Evolutionary conservation across 1,284 basidiomycete species (phyloP).

Genomic region (Melampsora larici-populina): DNA sequence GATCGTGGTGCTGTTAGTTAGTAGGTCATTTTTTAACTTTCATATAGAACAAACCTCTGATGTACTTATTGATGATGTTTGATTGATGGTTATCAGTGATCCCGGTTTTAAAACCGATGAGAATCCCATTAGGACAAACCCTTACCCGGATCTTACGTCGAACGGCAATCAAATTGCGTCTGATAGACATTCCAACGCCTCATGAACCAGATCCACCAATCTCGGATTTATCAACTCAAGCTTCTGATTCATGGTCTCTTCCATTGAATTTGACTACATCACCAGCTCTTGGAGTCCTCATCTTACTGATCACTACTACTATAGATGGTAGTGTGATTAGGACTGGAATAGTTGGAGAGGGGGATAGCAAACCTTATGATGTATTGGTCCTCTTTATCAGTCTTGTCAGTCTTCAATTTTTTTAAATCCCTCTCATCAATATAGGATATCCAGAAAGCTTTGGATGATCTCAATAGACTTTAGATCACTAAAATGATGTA

Average conservation of each 20-base stretch:
- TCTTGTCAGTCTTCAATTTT: slow-evolving; percentile 54
- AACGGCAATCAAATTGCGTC: not conserved
- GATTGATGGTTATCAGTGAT: slow-evolving; percentile 12
- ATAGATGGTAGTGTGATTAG: slow-evolving; percentile 66
- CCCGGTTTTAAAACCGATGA: slow-evolving; percentile 27
- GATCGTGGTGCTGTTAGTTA: slow-evolving; percentile 22
- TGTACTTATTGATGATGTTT: no score
- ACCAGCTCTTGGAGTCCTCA: slow-evolving; percentile 72
- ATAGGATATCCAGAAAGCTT: no score
- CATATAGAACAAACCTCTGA: not conserved
- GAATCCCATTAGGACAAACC: not conserved
- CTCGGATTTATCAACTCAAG: not conserved
- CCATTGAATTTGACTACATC: slow-evolving; percentile 25
- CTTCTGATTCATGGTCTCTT: slow-evolving; percentile 9
- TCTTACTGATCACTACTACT: slow-evolving; percentile 72
- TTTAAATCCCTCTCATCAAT: not conserved
- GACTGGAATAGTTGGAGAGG: slow-evolving; percentile 65
- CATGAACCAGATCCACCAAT: not conserved
- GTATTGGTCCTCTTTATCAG: slow-evolving; percentile 89
- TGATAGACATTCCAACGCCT: slow-evolving; percentile 1
- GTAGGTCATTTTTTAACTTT: not conserved
- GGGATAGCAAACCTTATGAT: slow-evolving; percentile 77
- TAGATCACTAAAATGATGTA: no score
- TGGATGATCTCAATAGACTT: no score
- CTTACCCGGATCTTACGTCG: slow-evolving; percentile 2